Base-by-base conservation (phyloP, 305 asterid genomes). In the Solanum aculeatissimum region DNA sequence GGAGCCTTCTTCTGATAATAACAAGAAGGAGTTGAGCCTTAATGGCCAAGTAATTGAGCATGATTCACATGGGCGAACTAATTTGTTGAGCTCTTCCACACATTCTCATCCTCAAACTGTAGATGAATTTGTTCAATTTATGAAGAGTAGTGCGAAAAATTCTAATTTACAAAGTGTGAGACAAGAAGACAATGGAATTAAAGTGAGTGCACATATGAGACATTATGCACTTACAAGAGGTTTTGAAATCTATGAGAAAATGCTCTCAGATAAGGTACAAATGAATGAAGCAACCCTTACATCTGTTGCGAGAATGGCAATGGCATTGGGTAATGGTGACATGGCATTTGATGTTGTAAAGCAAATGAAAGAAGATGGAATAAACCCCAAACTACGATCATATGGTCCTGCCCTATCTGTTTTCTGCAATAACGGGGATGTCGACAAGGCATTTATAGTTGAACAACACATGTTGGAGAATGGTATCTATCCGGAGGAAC, bases 261-360 rank as follows among this genome's bases (percentile, higher is more conserved):
- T 93, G 96, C 87, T 85, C 45, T 77, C 51, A 75, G 92, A 94
- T 58, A 90, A 93, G 18, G 90, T 92, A 70, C 90, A 89, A 13
- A 91, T 93, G 93, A 94, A 94, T 84, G 98, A 95, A 87, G 96
- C 98, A 14, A 93, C 91, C 32, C 88, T 94, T 23, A 95, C 98
- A 12, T 93, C 98, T 23, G 93, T 94, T 71, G 98, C 98, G 8
- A 92, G 98, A 90, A 91, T 95, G 96, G 95, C 98, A 13, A 91
- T 93, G 93, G 91, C 96, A 65, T 85, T 91, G 51, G 93, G 94
- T 15, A 93, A 95, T 86, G 98, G 98, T 29, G 95, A 92, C 14
- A 90, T 89, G 96, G 97, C 98, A 27, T 92, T 95, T 88, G 90
- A 91, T 85, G 85, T 90, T 78, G 96, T 94, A 49, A 93, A 91